Base-by-base conservation (phyloP, 345 rosid genomes). In the Lumnitzera littorea region DNA sequence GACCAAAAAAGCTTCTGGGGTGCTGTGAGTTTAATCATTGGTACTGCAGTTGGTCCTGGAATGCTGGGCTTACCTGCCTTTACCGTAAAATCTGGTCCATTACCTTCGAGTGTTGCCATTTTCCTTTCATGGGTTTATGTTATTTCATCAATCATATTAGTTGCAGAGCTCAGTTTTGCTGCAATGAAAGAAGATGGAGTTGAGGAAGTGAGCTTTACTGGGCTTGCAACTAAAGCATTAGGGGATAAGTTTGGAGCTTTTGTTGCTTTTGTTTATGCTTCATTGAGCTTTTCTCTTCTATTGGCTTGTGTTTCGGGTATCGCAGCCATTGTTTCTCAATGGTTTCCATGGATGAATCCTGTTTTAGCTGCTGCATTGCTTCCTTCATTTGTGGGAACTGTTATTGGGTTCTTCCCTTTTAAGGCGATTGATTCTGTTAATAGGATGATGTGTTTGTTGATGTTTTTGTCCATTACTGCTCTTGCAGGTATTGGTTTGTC, bases 1-100 rank as follows among this genome's bases (percentile, higher is more conserved):
- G 60, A 70, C 6, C 78, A 73, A 60, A 86, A 82, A 71, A 87
- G 72, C 70, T 91, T 89, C 69, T 91, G 96, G 98, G 96, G 92
- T 70, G 96, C 92, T 57, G 92, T 91, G 55, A 79, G 78, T 76
- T 87, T 91, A 72, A 87, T 91, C 60, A 73, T 91, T 52, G 96
- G 98, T 60, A 89, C 92, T 31, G 96, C 98, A 47, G 96, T 89
- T 5, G 96, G 98, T 46, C 95, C 96, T 12, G 98, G 96, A 17
- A 89, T 89, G 92, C 78, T 87, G 51, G 91, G 91, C 52, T 83
- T 91, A 54, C 98, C 96, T 11, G 89, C 92, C 46, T 83, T 88
- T 63, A 91, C 95, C 5, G 76, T 87, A 66, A 85, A 68, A 70
- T 84, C 89, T 11, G 98, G 96, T 15, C 76, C 96, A 7, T 62